Evolutionary conservation across 1,284 basidiomycete species (phyloP).

Genomic region (Cryptococcus depauperatus): DNA sequence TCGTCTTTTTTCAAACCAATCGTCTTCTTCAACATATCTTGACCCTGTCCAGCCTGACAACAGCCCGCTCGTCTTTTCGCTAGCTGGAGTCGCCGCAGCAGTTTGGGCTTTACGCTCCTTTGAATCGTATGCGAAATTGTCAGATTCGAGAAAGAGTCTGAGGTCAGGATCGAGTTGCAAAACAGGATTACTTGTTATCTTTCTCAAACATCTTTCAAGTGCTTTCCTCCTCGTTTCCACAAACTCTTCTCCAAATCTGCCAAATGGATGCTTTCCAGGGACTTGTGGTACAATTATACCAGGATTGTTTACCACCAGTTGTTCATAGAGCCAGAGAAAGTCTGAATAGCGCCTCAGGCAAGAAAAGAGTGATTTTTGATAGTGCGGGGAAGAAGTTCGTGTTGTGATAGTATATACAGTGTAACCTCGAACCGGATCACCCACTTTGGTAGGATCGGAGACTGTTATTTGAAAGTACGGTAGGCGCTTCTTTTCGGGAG

Average conservation of each 20-base stretch:
- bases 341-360: conserved; percentile 93
- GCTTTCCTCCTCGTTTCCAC: conserved; percentile 72
- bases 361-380: conserved; percentile 71
- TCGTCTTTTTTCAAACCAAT: conserved; percentile 92
- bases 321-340: conserved; percentile 94
- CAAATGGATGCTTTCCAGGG: conserved; percentile 89
- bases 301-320: conserved; percentile 82
- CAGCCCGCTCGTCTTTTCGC: conserved; percentile 50
- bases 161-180: conserved; percentile 75
- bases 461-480: conserved; percentile 64
- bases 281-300: conserved; percentile 95
- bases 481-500: conserved; percentile 38
- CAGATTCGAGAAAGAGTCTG: conserved; percentile 77
- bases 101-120: conserved; percentile 36
- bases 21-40: conserved; percentile 86
- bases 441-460: conserved; percentile 86
- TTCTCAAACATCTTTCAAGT: conserved; percentile 80
- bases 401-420: conserved; percentile 93
- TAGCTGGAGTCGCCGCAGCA: conserved; percentile 1
- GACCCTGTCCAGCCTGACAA: conserved; percentile 72
- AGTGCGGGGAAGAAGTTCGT: conserved; percentile 73
- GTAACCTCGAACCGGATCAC: conserved; percentile 81
- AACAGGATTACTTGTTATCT: conserved; percentile 80
- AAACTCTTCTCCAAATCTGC: conserved; percentile 78
- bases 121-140: conserved; percentile 73